Evolutionary conservation across 2,329 filamentous ascomycete species (phyloP).

Genomic region (Penicillium fuscoglaucum): DNA sequence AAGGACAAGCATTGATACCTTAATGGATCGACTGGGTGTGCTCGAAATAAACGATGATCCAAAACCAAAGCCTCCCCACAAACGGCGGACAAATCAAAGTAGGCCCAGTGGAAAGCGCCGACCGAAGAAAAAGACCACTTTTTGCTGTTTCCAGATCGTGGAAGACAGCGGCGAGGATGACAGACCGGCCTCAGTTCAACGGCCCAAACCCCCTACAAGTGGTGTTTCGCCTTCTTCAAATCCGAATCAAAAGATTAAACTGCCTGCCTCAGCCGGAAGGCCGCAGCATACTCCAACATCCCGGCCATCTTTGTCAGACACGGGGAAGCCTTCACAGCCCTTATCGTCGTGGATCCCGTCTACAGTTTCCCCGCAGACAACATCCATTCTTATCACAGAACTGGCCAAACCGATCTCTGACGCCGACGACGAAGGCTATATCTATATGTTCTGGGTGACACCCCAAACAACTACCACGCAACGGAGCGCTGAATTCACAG

Average conservation of each 20-base stretch:
- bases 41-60: conserved; percentile 58
- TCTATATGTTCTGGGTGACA: conserved; percentile 98
- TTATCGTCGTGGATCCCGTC: conserved; percentile 69
- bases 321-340: conserved; percentile 30
- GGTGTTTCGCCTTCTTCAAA: conserved; percentile 10
- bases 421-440: conserved; percentile 81
- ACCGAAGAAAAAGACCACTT: conserved; percentile 23
- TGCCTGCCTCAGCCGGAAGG: conserved; percentile 6
- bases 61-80: conserved; percentile 9
- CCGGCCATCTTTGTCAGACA: conserved; percentile 17
- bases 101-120: conserved; percentile 17
- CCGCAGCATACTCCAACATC: conserved; percentile 13
- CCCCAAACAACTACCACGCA: conserved; percentile 53
- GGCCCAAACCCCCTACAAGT: conserved; percentile 11
- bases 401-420: conserved; percentile 72
- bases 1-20: conserved; percentile 81
- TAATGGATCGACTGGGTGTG: conserved; percentile 76
- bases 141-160: conserved; percentile 38
- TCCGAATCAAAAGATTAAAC: neutral
- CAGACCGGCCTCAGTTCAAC: conserved; percentile 23
- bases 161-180: conserved; percentile 32
- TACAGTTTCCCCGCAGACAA: conserved; percentile 64
- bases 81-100: conserved; percentile 11
- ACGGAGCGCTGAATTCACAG: conserved; percentile 27
- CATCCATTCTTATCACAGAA: conserved; percentile 72